Evolutionary conservation across 108 stramenopile genomes (phyloP).

Genomic region (Nitzschia inconspicua): DNA sequence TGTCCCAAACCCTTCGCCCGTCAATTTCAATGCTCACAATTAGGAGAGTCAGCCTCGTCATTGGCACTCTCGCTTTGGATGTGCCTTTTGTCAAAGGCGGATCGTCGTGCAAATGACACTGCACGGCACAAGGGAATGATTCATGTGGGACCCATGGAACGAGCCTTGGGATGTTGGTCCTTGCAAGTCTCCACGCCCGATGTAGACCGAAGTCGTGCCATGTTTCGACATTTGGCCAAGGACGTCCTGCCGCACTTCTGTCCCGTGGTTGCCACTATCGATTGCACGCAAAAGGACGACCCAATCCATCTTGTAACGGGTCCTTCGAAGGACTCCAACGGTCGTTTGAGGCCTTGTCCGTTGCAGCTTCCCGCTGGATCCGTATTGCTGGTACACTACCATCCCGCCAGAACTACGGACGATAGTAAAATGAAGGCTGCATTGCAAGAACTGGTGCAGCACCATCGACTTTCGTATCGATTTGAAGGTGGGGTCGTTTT

Average conservation of each 20-base stretch:
- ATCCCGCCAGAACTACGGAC: not conserved
- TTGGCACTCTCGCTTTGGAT: slow-evolving; percentile 3
- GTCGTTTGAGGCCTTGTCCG: slow-evolving; percentile 25
- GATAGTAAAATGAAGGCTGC: not conserved
- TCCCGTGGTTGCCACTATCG: slow-evolving; percentile 31
- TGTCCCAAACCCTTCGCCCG: too few species aligned
- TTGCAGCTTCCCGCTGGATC: slow-evolving; percentile 50
- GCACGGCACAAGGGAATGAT: not conserved
- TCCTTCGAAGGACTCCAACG: slow-evolving; percentile 25
- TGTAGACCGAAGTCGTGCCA: not conserved
- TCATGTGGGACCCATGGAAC: not conserved
- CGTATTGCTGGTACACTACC: slow-evolving; percentile 26
- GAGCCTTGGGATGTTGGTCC: slow-evolving; percentile 51
- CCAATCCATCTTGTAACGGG: not conserved
- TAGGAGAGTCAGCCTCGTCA: not conserved
- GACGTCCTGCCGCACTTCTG: slow-evolving; percentile 22
- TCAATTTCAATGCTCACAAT: not conserved
- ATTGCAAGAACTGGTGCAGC: slow-evolving; percentile 10
- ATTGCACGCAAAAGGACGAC: not conserved
- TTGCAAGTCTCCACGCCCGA: slow-evolving; percentile 27
- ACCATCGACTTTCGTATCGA: slow-evolving; percentile 33
- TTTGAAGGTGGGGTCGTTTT: slow-evolving; percentile 51
- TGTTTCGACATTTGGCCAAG: slow-evolving; percentile 20
- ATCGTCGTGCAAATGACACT: not conserved
- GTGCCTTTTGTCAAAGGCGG: slow-evolving; percentile 20